A percentile compares a stretch with the other conserved stretches of the same genome.
These are phyloP conservation scores for Lathyrus oleraceus DNA, from an alignment of 306 rosid species.

Conservation along the genomic window DNA sequence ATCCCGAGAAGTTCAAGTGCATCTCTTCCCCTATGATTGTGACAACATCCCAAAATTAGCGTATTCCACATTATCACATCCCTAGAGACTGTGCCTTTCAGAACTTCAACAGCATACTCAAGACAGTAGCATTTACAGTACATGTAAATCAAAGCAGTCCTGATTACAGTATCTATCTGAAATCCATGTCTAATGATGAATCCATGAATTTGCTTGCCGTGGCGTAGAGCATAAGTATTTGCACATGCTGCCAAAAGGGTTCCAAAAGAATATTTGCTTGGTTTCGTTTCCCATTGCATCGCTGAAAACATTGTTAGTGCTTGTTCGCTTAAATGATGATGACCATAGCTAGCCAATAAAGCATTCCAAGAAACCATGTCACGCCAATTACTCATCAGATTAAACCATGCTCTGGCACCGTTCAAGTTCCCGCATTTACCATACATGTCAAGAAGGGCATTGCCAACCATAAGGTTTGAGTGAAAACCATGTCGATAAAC, in stretches of 20 bases:
- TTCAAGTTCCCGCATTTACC: constrained; percentile 76
- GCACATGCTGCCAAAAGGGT: constrained; percentile 67
- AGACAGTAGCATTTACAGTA: constrained; percentile 57
- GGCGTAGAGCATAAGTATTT: constrained; percentile 53
- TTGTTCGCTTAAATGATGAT: constrained; percentile 55
- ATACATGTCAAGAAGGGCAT: constrained; percentile 81
- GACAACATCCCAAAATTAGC: constrained; percentile 67
- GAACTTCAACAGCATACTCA: constrained; percentile 55
- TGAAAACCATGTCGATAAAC: constrained; percentile 54
- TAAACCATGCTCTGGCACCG: constrained; percentile 56
- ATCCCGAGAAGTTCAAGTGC: constrained; percentile 48
- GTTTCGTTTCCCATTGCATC: constrained; percentile 72
- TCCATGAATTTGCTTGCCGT: constrained; percentile 72
- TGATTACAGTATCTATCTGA: constrained; percentile 50
- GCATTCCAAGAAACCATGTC: constrained; percentile 73
- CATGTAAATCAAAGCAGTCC: constrained; percentile 68
- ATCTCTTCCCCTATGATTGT: constrained; percentile 49
- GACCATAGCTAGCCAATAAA: constrained; percentile 56
- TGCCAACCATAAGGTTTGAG: constrained; percentile 52
- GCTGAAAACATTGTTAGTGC: constrained; percentile 57
- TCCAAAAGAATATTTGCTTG: constrained; percentile 53
- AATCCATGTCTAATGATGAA: constrained; percentile 64
- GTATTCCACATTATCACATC: constrained; percentile 70
- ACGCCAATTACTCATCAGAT: constrained; percentile 60
- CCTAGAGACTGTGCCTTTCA: constrained; percentile 46